phyloP scores from a whole-genome alignment of 768 basidiomycete species.

The Agaricus subrufescens region DNA sequence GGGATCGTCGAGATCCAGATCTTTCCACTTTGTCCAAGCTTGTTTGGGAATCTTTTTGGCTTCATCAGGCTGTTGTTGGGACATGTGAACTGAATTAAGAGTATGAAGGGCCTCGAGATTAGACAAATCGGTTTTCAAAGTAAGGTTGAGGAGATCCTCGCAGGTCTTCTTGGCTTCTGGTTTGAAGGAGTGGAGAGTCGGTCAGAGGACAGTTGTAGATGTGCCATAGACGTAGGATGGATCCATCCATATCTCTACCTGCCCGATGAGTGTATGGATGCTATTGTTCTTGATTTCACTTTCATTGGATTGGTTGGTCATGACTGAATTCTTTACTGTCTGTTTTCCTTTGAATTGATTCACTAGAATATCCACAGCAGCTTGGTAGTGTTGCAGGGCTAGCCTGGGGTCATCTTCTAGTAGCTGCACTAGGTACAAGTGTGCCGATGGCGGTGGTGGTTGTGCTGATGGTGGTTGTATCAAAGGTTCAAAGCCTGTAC shows the following conservation, averaged over 20 bases:
- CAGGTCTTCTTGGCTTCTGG: constrained; percentile 79
- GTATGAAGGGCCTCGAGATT: constrained; percentile 78
- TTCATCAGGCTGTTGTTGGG: constrained; percentile 79
- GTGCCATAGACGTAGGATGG: constrained; percentile 79
- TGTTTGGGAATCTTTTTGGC: constrained; percentile 66
- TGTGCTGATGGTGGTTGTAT: constrained; percentile 22
- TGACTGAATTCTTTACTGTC: constrained; percentile 30
- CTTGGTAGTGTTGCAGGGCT: constrained; percentile 73
- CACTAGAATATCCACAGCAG: constrained; percentile 72
- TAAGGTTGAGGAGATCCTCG: constrained; percentile 66
- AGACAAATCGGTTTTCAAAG: constrained; percentile 65
- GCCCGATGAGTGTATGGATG: constrained; percentile 76
- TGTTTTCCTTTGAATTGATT: constrained; percentile 73
- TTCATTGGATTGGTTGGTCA: constrained; percentile 39
- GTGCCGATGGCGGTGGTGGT: constrained; percentile 43
- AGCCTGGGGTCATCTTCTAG: constrained; percentile 69
- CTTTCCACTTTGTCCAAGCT: constrained; percentile 67
- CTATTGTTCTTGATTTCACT: constrained; percentile 61
- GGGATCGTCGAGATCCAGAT: constrained; percentile 67
- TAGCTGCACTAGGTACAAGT: constrained; percentile 68
- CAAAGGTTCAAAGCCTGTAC: constrained; percentile 57
- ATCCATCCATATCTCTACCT: constrained; percentile 98
- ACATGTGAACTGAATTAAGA: constrained; percentile 84
- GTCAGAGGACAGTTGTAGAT: constrained; percentile 13
- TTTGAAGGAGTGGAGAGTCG: constrained; percentile 53